Percentiles rank a stretch among this genome's conserved stretches.
These are phyloP conservation scores for Ruellia speciosa DNA, from an alignment of 305 asterid genomes.

Conservation along the genomic window DNA sequence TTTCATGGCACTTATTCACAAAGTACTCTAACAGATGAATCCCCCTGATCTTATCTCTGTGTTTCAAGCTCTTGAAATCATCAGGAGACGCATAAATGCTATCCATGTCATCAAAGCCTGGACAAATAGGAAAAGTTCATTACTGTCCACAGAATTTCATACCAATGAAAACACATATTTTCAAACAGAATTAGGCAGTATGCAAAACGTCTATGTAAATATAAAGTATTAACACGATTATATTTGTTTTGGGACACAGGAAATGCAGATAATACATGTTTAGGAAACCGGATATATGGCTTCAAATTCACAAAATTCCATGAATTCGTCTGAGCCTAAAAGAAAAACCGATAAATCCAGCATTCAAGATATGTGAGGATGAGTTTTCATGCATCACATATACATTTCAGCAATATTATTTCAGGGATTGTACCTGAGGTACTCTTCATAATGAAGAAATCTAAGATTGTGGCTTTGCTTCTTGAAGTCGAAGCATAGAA, in stretches of 20 bases:
- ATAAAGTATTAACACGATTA: neutral
- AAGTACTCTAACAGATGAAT: conserved; percentile 60
- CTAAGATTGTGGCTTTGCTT: neutral
- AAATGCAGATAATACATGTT: neutral
- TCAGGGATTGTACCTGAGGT: no score
- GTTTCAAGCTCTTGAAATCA: conserved; percentile 38
- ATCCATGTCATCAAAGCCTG: conserved; percentile 58
- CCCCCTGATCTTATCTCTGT: conserved; percentile 40
- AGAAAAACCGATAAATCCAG: no score
- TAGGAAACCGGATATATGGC: neutral
- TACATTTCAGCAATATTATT: no score
- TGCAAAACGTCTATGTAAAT: neutral
- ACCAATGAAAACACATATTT: neutral
- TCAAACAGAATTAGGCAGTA: conserved; percentile 1
- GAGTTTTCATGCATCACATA: no score
- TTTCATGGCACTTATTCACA: conserved; percentile 51
- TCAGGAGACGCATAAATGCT: conserved; percentile 49
- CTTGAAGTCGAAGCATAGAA: neutral
- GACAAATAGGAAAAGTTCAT: neutral
- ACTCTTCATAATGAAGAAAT: no score
- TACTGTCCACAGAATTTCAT: neutral
- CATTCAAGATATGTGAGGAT: no score
- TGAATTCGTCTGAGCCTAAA: no score
- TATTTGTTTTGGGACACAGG: neutral
- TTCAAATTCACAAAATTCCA: neutral